Conservation (phyloP, 1,284 basidiomycete species). For the Cryptococcus neoformans region DNA sequence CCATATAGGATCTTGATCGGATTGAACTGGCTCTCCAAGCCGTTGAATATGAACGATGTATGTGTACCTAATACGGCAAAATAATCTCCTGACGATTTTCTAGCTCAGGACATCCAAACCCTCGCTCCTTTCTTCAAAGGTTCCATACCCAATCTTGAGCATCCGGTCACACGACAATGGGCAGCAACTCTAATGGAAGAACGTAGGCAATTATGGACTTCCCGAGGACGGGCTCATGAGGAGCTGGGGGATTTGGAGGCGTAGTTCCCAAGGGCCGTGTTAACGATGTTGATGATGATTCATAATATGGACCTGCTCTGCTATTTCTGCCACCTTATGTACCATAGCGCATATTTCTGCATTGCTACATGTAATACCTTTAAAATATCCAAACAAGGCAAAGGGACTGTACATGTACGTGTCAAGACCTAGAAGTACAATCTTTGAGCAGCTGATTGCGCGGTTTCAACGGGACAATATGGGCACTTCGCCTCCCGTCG, state of each 20-base stretch:
- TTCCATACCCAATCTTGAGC: conserved; percentile 56
- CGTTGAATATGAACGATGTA: conserved; percentile 55
- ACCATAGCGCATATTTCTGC: conserved; percentile 9
- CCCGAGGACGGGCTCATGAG: conserved; percentile 35
- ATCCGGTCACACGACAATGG: conserved; percentile 75
- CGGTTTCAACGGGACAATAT: conserved; percentile 48
- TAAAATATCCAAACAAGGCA: neutral
- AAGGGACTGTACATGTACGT: neutral
- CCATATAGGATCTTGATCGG: conserved; percentile 68
- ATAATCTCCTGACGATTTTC: neutral
- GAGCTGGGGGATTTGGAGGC: conserved; percentile 29
- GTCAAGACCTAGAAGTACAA: conserved; percentile 42
- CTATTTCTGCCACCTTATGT: conserved; percentile 1
- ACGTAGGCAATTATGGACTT: conserved; percentile 45
- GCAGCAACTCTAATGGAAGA: conserved; percentile 63
- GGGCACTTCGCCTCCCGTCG: conserved; percentile 48
- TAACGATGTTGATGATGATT: conserved; percentile 6
- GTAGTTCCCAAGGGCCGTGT: conserved; percentile 15
- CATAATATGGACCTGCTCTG: neutral
- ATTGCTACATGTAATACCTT: neutral
- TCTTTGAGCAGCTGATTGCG: conserved; percentile 33
- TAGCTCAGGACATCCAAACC: conserved; percentile 44
- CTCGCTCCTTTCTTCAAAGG: conserved; percentile 48
- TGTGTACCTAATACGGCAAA: conserved; percentile 18
- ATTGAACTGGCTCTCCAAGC: conserved; percentile 81